phyloP scores from a whole-genome alignment of 2,329 filamentous ascomycete genomes.

The Pseudocercospora fijiensis region DNA sequence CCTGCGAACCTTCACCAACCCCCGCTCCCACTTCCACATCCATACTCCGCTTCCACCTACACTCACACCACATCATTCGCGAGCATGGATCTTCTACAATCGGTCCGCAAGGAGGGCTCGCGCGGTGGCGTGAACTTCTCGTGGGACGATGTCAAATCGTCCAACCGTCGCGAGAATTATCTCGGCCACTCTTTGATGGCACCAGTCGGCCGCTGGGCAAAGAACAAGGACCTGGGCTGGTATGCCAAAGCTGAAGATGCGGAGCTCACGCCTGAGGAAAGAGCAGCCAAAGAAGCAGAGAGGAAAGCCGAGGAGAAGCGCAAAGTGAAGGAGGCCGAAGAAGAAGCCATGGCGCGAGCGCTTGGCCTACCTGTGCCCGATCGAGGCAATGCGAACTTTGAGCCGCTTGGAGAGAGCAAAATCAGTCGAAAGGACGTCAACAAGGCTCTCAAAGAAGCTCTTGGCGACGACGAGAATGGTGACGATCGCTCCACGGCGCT shows the following conservation, averaged over 20 bases:
- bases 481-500: slow-evolving; percentile 33
- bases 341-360: slow-evolving; percentile 82
- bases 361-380: slow-evolving; percentile 74
- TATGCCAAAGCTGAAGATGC: slow-evolving; percentile 61
- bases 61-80: not conserved
- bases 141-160: slow-evolving; percentile 90
- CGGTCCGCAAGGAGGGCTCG: slow-evolving; percentile 83
- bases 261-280: slow-evolving; percentile 49
- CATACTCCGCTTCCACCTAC: not conserved
- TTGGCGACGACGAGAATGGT: slow-evolving; percentile 40
- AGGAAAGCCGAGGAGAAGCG: slow-evolving; percentile 68
- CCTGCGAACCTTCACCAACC: not conserved
- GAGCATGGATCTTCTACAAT: slow-evolving; percentile 86
- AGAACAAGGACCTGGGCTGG: slow-evolving; percentile 68
- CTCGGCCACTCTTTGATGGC: slow-evolving; percentile 91
- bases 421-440: slow-evolving; percentile 56
- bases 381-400: slow-evolving; percentile 63
- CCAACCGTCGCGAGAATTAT: slow-evolving; percentile 82
- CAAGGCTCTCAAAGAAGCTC: slow-evolving; percentile 52
- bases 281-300: slow-evolving; percentile 67
- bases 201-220: slow-evolving; percentile 85
- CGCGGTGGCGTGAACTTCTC: slow-evolving; percentile 94
- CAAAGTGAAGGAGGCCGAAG: slow-evolving; percentile 84
- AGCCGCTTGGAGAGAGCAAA: slow-evolving; percentile 57
- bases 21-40: not conserved